Conservation (phyloP, 2,329 filamentous ascomycete genomes). For the Ascochyta koolunga region DNA sequence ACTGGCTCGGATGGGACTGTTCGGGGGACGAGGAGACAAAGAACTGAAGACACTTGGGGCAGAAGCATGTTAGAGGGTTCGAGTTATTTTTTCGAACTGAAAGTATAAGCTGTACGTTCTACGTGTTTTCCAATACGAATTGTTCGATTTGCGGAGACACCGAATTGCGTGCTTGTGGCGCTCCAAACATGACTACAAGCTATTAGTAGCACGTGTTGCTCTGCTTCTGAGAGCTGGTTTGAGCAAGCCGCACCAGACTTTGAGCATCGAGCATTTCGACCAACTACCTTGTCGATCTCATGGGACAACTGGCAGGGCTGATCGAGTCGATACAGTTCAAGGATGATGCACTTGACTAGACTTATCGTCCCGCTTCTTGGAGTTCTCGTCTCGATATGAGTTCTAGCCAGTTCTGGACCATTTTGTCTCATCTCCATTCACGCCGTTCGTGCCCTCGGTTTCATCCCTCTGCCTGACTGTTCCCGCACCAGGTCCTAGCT, state of each 20-base stretch:
- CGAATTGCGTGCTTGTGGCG: neutral
- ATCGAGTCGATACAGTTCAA: neutral
- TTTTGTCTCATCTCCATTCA: conserved; percentile 43
- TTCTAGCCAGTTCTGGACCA: conserved; percentile 44
- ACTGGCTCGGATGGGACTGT: neutral
- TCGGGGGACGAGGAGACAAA: neutral
- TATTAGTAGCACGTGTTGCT: neutral
- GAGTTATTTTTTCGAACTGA: neutral
- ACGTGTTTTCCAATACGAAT: conserved; percentile 18
- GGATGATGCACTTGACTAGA: neutral
- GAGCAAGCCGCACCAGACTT: too few species aligned
- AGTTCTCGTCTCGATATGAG: neutral
- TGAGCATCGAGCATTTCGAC: neutral
- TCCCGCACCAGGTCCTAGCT: conserved; percentile 47
- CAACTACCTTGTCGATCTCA: neutral
- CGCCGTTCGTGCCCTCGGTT: conserved; percentile 32
- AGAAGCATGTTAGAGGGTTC: neutral
- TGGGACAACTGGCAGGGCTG: too few species aligned
- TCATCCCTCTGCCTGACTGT: conserved; percentile 45
- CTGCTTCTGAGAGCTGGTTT: neutral
- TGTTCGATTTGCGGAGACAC: neutral
- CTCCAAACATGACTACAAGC: neutral
- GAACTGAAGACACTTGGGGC: neutral
- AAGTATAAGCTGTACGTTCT: conserved; percentile 16
- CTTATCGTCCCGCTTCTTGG: neutral